Evolutionary conservation across 805 yeast species (phyloP).

Genomic region (Pichia deserticola): DNA sequence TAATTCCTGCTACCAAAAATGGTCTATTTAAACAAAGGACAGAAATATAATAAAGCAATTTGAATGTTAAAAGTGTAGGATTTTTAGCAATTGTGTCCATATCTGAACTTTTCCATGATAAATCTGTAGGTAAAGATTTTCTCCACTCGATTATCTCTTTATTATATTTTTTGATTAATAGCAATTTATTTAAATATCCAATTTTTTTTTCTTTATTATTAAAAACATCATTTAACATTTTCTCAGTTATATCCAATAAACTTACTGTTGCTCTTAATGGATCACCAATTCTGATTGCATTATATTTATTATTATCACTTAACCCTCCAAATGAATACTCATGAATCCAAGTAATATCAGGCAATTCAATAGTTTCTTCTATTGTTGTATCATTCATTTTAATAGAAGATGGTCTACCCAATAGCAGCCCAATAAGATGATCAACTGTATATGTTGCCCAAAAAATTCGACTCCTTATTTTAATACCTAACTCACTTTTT

Average conservation of each 20-base stretch:
- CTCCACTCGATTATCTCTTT: slow-evolving; percentile 35
- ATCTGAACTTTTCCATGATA: slow-evolving; percentile 34
- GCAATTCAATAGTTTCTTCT: slow-evolving; percentile 51
- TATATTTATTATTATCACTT: slow-evolving; percentile 15
- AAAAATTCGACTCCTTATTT: slow-evolving; percentile 50
- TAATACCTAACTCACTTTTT: slow-evolving; percentile 29
- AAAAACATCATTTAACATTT: slow-evolving; percentile 39
- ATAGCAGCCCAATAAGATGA: slow-evolving; percentile 49
- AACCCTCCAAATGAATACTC: slow-evolving; percentile 38
- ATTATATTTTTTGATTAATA: slow-evolving; percentile 4
- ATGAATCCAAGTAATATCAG: slow-evolving; percentile 56
- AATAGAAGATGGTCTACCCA: slow-evolving; percentile 52
- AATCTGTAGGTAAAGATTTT: slow-evolving; percentile 37
- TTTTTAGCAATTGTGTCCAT: slow-evolving; percentile 38
- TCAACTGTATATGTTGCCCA: slow-evolving; percentile 66
- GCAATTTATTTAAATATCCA: not conserved
- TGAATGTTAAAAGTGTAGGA: slow-evolving; percentile 44
- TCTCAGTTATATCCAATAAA: slow-evolving; percentile 38
- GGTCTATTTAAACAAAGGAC: slow-evolving; percentile 54
- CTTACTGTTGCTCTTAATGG: slow-evolving; percentile 38
- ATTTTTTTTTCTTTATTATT: slow-evolving; percentile 5
- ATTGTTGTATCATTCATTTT: slow-evolving; percentile 53
- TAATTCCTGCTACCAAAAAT: slow-evolving; percentile 25
- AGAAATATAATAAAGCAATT: slow-evolving; percentile 48
- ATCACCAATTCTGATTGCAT: slow-evolving; percentile 29